Base-by-base conservation (phyloP, 2,329 filamentous ascomycete genomes). In the Cordyceps cicadae region DNA sequence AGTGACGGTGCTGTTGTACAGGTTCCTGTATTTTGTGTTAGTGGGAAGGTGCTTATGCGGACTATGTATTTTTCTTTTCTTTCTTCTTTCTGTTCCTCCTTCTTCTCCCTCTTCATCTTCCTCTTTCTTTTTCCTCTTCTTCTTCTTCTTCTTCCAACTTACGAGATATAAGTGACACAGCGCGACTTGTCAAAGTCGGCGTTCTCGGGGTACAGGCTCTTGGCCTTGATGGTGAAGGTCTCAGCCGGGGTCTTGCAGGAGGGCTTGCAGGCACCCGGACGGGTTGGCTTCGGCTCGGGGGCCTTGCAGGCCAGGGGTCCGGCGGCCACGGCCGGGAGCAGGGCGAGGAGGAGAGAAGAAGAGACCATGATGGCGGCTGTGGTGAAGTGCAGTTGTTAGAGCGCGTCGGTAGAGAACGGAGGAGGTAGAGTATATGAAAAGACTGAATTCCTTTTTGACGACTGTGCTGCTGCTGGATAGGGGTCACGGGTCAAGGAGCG, bases 191-290 rank as follows among this genome's bases (percentile, higher is more conserved):
- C 66, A 41, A 62, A 66, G 24, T 66, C 66, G 24, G 63, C 62
- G 26, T 64, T 66, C 46, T 68, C 67, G 5, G 67, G 67, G 21
- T 68, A 67, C 19, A 67, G 57, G 19, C 63, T 59, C 19, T 61
- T 60, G 0, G 57, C 17, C 6, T 37, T 29, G 39, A 67, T 43
- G 9, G 48, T 62, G 15, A 64, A 9, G 62, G 60, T 41, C 1
- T 58, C 62, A 1, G 17, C 19, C 17, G 39, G 21, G 24, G 15
- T 15, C n/a, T 46, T 17, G 43, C 43, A 46, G 43, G 39, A 6
- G 37, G 37, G 24, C 24, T 24, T 24, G 24, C 3, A 24, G 24
- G 24, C 24, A 24, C 24, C 24, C n/a, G n/a, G n/a, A n/a, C n/a
- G n/a, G n/a, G n/a, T n/a, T n/a, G n/a, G n/a, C n/a, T n/a, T n/a